Evolutionary conservation across 805 yeast genomes (phyloP).

Genomic region (Torulaspora indica): DNA sequence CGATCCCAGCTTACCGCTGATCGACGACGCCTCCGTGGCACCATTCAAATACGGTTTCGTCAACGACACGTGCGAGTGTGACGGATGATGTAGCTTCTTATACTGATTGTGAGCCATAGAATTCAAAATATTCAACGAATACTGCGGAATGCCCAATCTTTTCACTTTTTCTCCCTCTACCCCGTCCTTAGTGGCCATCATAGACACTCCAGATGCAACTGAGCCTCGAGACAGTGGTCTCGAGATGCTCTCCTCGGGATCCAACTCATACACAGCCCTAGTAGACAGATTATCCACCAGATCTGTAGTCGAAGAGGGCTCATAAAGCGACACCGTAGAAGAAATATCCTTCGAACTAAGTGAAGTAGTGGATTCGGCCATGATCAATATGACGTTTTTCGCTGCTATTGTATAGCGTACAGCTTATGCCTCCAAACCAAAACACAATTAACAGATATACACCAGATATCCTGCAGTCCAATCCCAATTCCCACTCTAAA

Average conservation of each 20-base stretch:
- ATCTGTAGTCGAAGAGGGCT: conserved; percentile 14
- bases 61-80: conserved; percentile 9
- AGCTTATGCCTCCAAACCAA: too few relatives aligned
- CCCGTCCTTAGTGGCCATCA: conserved; percentile 72
- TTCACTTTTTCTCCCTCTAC: conserved; percentile 58
- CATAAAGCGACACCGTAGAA: conserved; percentile 22
- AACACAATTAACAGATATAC: background rate
- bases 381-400: background rate
- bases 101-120: conserved; percentile 31
- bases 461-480: background rate
- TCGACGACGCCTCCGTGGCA: conserved; percentile 6
- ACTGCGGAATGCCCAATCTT: conserved; percentile 41
- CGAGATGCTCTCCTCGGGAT: conserved; percentile 37
- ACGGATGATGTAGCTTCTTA: conserved; percentile 10
- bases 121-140: conserved; percentile 37
- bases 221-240: conserved; percentile 59
- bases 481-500: background rate
- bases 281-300: conserved; percentile 20
- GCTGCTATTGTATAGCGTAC: too few relatives aligned
- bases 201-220: conserved; percentile 62
- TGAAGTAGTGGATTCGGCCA: conserved; percentile 26
- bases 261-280: conserved; percentile 23
- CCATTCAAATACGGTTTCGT: conserved; percentile 2
- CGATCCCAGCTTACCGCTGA: conserved; percentile 4
- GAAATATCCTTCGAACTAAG: conserved; percentile 23